phyloP scores from a whole-genome alignment of 2,329 filamentous ascomycete species.

The Trichocomaceae sp. region DNA sequence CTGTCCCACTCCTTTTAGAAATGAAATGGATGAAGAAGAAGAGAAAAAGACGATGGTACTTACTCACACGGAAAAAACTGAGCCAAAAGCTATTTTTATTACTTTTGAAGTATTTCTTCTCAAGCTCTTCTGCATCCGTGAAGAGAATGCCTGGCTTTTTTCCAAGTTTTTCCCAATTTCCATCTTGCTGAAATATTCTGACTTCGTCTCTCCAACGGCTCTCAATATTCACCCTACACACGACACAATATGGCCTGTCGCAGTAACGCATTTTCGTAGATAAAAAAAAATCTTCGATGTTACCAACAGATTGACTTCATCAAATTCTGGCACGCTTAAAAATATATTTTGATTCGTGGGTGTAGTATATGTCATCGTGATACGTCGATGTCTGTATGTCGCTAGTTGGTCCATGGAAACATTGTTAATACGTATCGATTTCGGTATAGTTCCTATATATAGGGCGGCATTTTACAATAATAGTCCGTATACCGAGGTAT shows the following conservation, averaged over 20 bases:
- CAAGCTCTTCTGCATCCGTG: neutral
- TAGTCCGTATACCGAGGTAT: too few relatives aligned
- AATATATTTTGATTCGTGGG: neutral
- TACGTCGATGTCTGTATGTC: neutral
- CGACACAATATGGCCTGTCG: neutral
- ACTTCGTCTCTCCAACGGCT: neutral
- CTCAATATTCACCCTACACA: neutral
- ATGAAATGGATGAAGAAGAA: neutral
- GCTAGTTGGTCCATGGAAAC: neutral
- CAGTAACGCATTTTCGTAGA: neutral
- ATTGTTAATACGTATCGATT: too few relatives aligned
- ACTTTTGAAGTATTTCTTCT: neutral
- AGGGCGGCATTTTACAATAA: too few relatives aligned
- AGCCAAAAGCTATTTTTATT: neutral
- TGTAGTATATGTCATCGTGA: slow-evolving; percentile 5
- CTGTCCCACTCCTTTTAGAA: neutral
- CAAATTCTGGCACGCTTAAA: neutral
- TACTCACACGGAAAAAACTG: neutral
- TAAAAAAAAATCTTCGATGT: neutral
- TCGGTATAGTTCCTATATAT: too few relatives aligned
- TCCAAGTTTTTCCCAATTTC: neutral
- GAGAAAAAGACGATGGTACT: neutral
- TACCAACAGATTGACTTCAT: too few relatives aligned
- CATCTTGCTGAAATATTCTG: neutral
- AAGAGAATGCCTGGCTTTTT: neutral